phyloP scores from a whole-genome alignment of 331 rosid species.

The Quercus lobata region DNA sequence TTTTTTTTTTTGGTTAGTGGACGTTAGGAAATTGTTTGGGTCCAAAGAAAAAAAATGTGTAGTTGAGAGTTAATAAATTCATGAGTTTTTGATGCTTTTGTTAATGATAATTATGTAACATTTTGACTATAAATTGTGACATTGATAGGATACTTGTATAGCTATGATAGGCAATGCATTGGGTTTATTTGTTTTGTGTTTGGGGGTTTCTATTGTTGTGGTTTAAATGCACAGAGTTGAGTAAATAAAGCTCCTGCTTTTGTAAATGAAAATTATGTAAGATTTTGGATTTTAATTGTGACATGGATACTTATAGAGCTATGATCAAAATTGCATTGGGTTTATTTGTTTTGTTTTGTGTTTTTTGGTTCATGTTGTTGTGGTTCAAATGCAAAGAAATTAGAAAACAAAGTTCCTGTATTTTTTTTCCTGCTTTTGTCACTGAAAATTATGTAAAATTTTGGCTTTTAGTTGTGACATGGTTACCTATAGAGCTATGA shows the following conservation, averaged over 20 bases:
- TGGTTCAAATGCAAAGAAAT: no score
- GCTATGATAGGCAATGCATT: not conserved
- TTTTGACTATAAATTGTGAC: not conserved
- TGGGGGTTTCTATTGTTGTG: not conserved
- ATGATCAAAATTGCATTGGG: not conserved
- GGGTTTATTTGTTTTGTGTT: not conserved
- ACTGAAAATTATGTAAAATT: no score
- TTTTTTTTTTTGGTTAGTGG: not conserved
- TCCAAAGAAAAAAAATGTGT: not conserved
- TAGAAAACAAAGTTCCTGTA: no score
- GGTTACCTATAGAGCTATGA: no score
- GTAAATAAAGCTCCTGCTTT: conserved; percentile 90
- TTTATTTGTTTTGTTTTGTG: not conserved
- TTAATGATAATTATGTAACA: not conserved
- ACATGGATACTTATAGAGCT: not conserved
- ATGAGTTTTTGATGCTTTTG: no score
- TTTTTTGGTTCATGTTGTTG: no score
- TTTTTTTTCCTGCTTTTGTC: no score
- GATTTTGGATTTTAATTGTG: no score
- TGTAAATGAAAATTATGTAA: conserved; percentile 39
- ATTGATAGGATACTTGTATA: not conserved
- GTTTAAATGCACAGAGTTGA: conserved; percentile 54
- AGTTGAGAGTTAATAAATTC: conserved; percentile 48
- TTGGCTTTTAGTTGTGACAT: no score
- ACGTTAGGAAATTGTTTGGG: not conserved